A percentile compares a stretch with the other conserved stretches of the same genome.
Evolutionary conservation across 306 rosid species (phyloP).

Genomic region (Trichosanthes cucumerina): DNA sequence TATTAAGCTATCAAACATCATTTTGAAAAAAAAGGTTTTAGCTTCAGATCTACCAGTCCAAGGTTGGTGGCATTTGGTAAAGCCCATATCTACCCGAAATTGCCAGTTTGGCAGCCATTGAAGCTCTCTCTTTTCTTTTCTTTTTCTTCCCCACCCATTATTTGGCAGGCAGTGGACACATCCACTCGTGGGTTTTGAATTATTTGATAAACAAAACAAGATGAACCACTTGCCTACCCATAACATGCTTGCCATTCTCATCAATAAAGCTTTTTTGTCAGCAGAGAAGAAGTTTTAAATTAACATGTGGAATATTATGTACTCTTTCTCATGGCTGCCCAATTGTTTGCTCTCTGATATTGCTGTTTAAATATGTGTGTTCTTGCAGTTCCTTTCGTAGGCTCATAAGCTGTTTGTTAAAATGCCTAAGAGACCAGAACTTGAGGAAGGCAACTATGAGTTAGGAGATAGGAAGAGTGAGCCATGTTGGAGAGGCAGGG

Average conservation of each 20-base stretch:
- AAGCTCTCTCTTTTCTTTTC: neutral
- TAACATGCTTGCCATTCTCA: conserved; percentile 11
- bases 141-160: neutral
- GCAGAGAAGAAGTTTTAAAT: neutral
- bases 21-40: too few species aligned
- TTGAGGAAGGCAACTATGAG: neutral
- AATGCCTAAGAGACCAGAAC: neutral
- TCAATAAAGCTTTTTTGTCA: neutral
- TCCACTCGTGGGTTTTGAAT: neutral
- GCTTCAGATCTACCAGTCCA: neutral
- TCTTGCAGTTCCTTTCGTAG: neutral
- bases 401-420: neutral
- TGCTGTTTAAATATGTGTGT: conserved; percentile 9
- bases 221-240: neutral
- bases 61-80: conserved; percentile 6
- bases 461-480: conserved; percentile 18
- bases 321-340: neutral
- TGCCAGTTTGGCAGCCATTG: conserved; percentile 7
- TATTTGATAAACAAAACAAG: neutral
- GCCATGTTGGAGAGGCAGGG: conserved; percentile 87
- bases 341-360: neutral
- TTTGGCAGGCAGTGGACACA: neutral
- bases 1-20: too few species aligned
- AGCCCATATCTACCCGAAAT: neutral
- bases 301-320: neutral